Percentiles rank a stretch among this genome's conserved stretches.
Evolutionary conservation across 2,329 filamentous ascomycete genomes (phyloP).

Genomic region (Paecilomyces sp.): DNA sequence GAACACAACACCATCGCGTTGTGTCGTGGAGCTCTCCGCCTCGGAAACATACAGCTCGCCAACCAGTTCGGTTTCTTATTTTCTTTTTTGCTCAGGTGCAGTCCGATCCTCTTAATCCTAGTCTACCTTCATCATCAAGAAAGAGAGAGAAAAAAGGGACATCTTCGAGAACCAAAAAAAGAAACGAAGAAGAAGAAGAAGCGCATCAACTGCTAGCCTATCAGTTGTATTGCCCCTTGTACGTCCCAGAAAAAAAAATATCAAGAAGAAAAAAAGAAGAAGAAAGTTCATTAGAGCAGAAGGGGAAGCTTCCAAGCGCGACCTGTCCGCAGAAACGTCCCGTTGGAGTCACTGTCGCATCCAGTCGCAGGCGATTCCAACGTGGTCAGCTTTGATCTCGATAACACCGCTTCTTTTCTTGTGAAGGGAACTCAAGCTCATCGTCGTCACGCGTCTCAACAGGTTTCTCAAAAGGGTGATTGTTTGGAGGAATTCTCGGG

Average conservation of each 20-base stretch:
- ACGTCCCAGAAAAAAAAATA: background rate
- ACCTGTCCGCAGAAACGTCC: constrained; percentile 3
- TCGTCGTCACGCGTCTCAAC: constrained; percentile 24
- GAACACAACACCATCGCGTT: constrained; percentile 4
- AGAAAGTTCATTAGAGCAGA: background rate
- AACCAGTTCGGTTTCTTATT: background rate
- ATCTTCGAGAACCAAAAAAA: background rate
- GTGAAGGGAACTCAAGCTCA: constrained; percentile 16
- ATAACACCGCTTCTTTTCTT: constrained; percentile 1
- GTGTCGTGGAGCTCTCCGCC: background rate
- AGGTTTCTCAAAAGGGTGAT: constrained; percentile 15
- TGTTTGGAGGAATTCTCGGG: constrained; percentile 15
- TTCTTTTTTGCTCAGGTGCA: background rate
- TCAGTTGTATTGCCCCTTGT: background rate
- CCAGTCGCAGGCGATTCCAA: background rate
- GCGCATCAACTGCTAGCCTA: background rate
- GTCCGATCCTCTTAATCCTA: background rate
- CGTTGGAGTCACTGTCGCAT: background rate
- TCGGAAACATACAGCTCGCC: background rate
- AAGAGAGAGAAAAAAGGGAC: background rate
- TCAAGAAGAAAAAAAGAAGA: background rate
- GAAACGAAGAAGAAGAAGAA: background rate
- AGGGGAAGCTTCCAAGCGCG: background rate
- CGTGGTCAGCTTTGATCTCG: background rate
- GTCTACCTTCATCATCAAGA: background rate